Conservation (phyloP, 768 basidiomycete species). For the Boletus bicolor region DNA sequence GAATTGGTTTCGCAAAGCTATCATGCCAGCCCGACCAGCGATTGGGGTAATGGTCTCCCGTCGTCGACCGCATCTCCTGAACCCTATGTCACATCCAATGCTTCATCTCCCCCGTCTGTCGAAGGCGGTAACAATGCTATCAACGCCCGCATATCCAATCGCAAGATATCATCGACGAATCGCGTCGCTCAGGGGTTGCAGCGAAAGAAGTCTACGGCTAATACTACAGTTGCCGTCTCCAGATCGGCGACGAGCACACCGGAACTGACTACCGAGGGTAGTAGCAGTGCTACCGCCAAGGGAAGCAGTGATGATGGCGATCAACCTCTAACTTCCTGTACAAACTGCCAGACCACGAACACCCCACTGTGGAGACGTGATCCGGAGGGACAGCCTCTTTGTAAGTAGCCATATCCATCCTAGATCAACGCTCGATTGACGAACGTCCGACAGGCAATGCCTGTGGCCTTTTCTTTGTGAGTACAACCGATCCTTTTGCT, state of each 20-base stretch:
- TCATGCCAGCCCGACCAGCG: slow-evolving; percentile 78
- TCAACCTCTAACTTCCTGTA: slow-evolving; percentile 77
- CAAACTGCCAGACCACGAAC: slow-evolving; percentile 94
- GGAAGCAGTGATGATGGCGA: slow-evolving; percentile 63
- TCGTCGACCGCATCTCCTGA: slow-evolving; percentile 76
- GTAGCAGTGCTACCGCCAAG: slow-evolving; percentile 33
- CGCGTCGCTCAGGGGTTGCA: slow-evolving; percentile 55
- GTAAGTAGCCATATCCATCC: slow-evolving; percentile 42
- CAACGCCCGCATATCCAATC: slow-evolving; percentile 32
- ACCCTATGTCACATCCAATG: slow-evolving; percentile 63
- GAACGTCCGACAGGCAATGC: slow-evolving; percentile 61
- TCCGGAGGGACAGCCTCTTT: slow-evolving; percentile 89
- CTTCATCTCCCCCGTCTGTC: slow-evolving; percentile 69
- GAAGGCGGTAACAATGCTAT: slow-evolving; percentile 42
- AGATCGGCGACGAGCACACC: slow-evolving; percentile 68
- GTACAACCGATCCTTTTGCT: slow-evolving; percentile 31
- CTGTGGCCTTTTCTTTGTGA: slow-evolving; percentile 89
- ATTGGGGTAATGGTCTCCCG: slow-evolving; percentile 72
- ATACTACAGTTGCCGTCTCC: slow-evolving; percentile 27
- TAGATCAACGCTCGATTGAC: slow-evolving; percentile 17
- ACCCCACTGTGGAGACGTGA: slow-evolving; percentile 92
- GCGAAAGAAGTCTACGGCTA: slow-evolving; percentile 47
- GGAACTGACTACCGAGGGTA: slow-evolving; percentile 42
- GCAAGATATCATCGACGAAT: slow-evolving; percentile 68
- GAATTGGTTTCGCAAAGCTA: slow-evolving; percentile 46